phyloP scores from a whole-genome alignment of 1,284 basidiomycete genomes.

The Tremellales sp. region DNA sequence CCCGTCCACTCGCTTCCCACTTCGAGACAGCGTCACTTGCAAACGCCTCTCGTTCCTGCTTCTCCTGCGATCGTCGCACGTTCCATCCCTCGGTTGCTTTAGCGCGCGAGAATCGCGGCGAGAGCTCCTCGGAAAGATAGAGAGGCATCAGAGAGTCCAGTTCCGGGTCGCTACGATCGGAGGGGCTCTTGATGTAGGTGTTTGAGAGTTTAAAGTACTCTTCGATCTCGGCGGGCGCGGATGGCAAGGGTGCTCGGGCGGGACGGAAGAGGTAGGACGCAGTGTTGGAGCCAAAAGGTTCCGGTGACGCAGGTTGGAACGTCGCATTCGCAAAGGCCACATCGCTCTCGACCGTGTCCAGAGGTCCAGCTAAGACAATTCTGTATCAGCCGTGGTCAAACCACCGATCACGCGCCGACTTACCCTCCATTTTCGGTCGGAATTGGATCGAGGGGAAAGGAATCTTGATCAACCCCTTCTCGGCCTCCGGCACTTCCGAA shows the following conservation, averaged over 20 bases:
- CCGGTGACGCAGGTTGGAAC: background rate
- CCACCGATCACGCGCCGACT: no score
- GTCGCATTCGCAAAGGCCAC: background rate
- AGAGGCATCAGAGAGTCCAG: conserved; percentile 45
- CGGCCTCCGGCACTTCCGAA: conserved; percentile 8
- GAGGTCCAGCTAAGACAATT: no score
- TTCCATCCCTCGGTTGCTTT: conserved; percentile 38
- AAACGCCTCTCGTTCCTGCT: conserved; percentile 17
- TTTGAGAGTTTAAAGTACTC: no score
- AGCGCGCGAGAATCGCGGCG: conserved; percentile 41
- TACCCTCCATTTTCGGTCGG: background rate
- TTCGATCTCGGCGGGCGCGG: conserved; percentile 24
- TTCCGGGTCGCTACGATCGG: conserved; percentile 4
- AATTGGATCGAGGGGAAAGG: conserved; percentile 30
- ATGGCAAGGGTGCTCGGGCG: conserved; percentile 23
- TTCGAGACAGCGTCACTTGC: conserved; percentile 23
- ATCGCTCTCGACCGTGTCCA: background rate
- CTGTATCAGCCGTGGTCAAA: no score
- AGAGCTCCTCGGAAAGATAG: conserved; percentile 45
- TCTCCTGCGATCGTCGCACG: conserved; percentile 26
- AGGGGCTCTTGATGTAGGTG: conserved; percentile 19
- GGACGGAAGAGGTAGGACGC: conserved; percentile 13
- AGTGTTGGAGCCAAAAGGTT: background rate
- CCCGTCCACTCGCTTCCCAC: conserved; percentile 41
- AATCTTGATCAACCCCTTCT: conserved; percentile 24